Base-by-base conservation (phyloP, 129 eudicot species). In the Gnaphalium uliginosum region DNA sequence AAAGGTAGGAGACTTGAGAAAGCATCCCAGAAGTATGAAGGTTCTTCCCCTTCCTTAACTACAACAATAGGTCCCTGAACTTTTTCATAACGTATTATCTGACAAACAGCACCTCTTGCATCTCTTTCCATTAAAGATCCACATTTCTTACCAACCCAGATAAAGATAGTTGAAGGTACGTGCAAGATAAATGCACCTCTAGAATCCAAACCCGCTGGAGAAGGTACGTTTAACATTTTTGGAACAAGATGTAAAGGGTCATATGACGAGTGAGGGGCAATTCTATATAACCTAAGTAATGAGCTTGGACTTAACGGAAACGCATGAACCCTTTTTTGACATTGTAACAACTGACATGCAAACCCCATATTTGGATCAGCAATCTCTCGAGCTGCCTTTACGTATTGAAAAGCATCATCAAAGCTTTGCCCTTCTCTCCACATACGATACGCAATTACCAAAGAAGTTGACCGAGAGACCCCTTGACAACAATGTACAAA, bases 401-500 rank as follows among this genome's bases (percentile, higher is more conserved):
- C 76, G 78, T 77, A 87, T 69, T 86, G 87, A 60, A 89, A 86
- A 41, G 95, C 95, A 68, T 86, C 91, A 66, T 89, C 91, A 78
- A 86, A 89, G 71, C 91, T 89, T 54, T 78, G 95, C 32, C 91
- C 91, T 72, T 86, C 95, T 64, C 90, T 80, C 95, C 95, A 89
- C 95, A 89, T 89, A 60, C 80, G 87, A 61, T 89, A 89, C 5
- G 95, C 91, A 53, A 89, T 86, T n/a, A 86, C 95, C 77, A 89
- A 72, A 0, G 95, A 89, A 8, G 98, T 89, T 41, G 98, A 92
- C 67, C 98, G 93, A 67, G 98, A 92, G 6, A 92, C 96, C 58
- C 98, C 98, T 82, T 92, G 91, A 79, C 93, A 89, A 74, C 98
- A 92, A 85, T 92, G 98, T 74, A 92, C 98, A 77, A 92, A 85